Evolutionary conservation across 2,329 filamentous ascomycete genomes (phyloP).

Genomic region (Epichloe brachyelytri): DNA sequence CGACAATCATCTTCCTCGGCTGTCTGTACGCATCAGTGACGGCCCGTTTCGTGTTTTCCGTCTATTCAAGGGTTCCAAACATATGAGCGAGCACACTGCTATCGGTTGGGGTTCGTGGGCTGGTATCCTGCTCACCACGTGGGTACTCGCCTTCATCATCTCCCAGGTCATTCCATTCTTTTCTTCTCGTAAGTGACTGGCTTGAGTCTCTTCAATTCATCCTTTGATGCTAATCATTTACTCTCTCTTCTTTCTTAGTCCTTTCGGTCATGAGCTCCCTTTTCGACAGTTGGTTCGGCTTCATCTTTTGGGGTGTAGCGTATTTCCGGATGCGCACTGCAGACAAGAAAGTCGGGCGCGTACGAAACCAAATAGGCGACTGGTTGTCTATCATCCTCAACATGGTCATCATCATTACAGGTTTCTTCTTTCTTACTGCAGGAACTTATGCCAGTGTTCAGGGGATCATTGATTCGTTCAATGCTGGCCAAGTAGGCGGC

Average conservation of each 20-base stretch:
- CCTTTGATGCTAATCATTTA: background rate
- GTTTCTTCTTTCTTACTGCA: conserved; percentile 66
- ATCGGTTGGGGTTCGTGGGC: conserved; percentile 72
- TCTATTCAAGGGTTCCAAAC: conserved; percentile 64
- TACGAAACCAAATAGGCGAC: conserved; percentile 36
- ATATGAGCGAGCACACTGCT: conserved; percentile 70
- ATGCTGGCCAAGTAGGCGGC: conserved; percentile 48
- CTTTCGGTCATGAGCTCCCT: conserved; percentile 72
- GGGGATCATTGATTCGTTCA: conserved; percentile 62
- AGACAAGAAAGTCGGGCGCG: conserved; percentile 41
- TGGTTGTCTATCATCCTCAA: conserved; percentile 52
- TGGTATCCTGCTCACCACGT: conserved; percentile 54
- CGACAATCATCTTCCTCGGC: conserved; percentile 83
- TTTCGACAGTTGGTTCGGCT: conserved; percentile 88
- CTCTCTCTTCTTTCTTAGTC: conserved; percentile 19
- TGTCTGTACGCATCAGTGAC: conserved; percentile 85
- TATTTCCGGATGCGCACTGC: conserved; percentile 64
- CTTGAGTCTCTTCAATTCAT: no score
- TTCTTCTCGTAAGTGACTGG: conserved; percentile 44
- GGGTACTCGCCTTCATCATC: conserved; percentile 85
- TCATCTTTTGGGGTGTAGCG: conserved; percentile 86
- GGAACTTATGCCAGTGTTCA: conserved; percentile 73
- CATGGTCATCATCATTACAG: conserved; percentile 56
- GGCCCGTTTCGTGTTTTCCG: conserved; percentile 88
- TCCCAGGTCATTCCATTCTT: conserved; percentile 93